Base-by-base conservation (phyloP, 192 early-diverging fungal genomes). In the Linnemannia schmuckeri region DNA sequence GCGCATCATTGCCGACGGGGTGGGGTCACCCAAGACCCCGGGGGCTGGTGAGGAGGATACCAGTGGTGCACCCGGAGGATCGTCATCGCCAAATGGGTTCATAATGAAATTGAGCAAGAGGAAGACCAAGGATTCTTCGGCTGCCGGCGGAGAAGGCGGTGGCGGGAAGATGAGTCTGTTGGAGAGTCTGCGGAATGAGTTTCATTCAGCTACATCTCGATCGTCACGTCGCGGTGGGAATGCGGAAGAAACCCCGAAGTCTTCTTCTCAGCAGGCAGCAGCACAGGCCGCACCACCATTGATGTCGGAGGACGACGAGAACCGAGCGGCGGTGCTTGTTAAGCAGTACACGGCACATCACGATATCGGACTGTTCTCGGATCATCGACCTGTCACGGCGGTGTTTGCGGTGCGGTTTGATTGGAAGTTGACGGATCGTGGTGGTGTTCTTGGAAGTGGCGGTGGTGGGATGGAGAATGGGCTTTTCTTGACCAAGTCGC, bases 301-400 rank as follows among this genome's bases (percentile, higher is more conserved):
- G 57, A 37, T 82, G 54, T 89, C 70, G 46, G 49, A 41, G 41
- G 87, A 82, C 35, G 85, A 85, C 44, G 85, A 88, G 38, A 74
- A 82, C 35, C 77, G 82, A 6, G 63, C 68, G 18, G 77, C 76
- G 40, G 79, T 88, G 27, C 55, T 82, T 42, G 85, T 88, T 44
- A 76, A 78, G 68, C 63, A 79, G 81, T 89, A 89, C 70, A 85
- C 76, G 4, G 81, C 82, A 6, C 89, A 84, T 27, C 88, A 91
- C 73, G 77, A 92, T n/a, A 70, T 90, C 0, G 76, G 85, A 5
- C 73, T 88, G 37, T 88, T 89, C 20, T 90, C 89, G 57, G 91
- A 92, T 57, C 91, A 92, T 82, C 73, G 87, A 35, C 91, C 91
- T 38, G 90, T 92, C 18, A 88, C 90, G 27, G 91, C 88, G 18